Evolutionary conservation across 371 early-diverging fungal genomes (phyloP).

Genomic region (Mucor ambiguus): DNA sequence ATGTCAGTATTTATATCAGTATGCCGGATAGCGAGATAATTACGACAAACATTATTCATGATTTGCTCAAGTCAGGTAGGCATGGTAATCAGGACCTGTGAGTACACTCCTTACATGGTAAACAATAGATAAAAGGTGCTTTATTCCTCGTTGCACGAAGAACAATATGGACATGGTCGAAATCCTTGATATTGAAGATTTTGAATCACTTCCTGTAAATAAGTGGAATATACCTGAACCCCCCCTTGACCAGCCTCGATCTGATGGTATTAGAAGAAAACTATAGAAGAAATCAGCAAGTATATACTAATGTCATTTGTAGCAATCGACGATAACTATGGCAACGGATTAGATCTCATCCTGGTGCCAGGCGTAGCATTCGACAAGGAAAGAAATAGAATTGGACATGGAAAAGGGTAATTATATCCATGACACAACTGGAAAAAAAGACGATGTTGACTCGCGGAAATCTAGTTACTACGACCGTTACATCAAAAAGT

Average conservation of each 20-base stretch:
- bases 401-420: slow-evolving; percentile 79
- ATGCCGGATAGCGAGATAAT: slow-evolving; percentile 64
- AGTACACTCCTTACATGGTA: not conserved
- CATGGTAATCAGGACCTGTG: not conserved
- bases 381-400: slow-evolving; percentile 60
- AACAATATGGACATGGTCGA: slow-evolving; percentile 74
- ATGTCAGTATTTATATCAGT: slow-evolving; percentile 68
- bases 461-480: slow-evolving; percentile 34
- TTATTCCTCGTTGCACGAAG: slow-evolving; percentile 67
- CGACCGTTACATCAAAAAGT: slow-evolving; percentile 42
- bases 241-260: slow-evolving; percentile 46
- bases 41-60: slow-evolving; percentile 56
- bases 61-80: slow-evolving; percentile 46
- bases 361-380: slow-evolving; percentile 74
- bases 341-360: slow-evolving; percentile 64
- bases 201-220: slow-evolving; percentile 60
- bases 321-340: slow-evolving; percentile 36
- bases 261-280: slow-evolving; percentile 50
- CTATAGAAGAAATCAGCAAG: not conserved
- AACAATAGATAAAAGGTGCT: slow-evolving; percentile 59
- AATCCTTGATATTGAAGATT: slow-evolving; percentile 62
- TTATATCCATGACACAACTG: not conserved
- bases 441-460: not conserved
- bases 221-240: slow-evolving; percentile 76
- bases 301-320: not conserved